A percentile compares a stretch with the other conserved stretches of the same genome.
These are phyloP conservation scores for Acorus gramineus DNA, from an alignment of 106 monocot species.

Conservation along the genomic window DNA sequence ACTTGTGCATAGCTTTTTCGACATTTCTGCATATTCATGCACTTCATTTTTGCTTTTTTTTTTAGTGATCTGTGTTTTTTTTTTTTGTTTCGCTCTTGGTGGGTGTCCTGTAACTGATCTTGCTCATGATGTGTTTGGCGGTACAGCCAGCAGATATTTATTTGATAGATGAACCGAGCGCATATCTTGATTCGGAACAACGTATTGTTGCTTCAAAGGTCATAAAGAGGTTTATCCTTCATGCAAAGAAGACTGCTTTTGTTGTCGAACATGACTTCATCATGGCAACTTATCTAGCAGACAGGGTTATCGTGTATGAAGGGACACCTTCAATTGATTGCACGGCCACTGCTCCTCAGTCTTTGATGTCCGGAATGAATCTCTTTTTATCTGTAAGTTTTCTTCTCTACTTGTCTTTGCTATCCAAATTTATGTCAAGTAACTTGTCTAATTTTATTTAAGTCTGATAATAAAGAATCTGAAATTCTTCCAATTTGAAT, in stretches of 20 bases:
- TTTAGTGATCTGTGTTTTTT: background rate
- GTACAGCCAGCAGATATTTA: slow-evolving; percentile 96
- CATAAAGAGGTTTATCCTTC: slow-evolving; percentile 95
- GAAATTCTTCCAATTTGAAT: too few relatives aligned
- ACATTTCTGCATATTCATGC: background rate
- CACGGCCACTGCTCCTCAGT: slow-evolving; percentile 73
- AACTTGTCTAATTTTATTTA: background rate
- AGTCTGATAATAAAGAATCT: background rate
- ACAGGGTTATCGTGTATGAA: slow-evolving; percentile 94
- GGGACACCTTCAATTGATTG: slow-evolving; percentile 87
- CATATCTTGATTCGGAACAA: slow-evolving; percentile 96
- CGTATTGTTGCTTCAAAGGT: slow-evolving; percentile 97
- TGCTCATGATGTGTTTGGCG: too few relatives aligned
- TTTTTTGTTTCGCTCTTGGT: background rate
- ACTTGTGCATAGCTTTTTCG: too few relatives aligned
- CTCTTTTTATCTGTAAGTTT: slow-evolving; percentile 84
- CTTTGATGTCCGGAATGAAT: slow-evolving; percentile 98
- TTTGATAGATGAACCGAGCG: slow-evolving; percentile 98
- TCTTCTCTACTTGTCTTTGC: background rate
- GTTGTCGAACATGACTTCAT: slow-evolving; percentile 98
- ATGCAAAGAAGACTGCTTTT: slow-evolving; percentile 98
- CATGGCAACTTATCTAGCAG: slow-evolving; percentile 98
- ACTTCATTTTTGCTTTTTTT: background rate
- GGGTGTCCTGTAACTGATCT: too few relatives aligned
- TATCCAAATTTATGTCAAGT: background rate